Evolutionary conservation across 768 basidiomycete genomes (phyloP).

Genomic region (Phanerodontia chrysosporium): DNA sequence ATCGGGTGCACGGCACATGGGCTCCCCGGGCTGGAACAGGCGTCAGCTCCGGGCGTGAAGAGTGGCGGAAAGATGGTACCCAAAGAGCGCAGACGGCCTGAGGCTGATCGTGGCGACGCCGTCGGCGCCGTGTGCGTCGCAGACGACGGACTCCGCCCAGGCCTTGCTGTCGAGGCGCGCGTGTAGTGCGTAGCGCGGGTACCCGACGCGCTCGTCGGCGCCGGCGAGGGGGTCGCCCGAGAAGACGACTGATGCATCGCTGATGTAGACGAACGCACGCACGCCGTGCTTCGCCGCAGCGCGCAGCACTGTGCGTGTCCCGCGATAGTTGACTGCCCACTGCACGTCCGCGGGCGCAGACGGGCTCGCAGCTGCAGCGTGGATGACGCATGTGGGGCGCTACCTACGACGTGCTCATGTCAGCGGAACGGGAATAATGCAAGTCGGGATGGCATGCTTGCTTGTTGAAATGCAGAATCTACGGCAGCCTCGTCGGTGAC

Average conservation of each 20-base stretch:
- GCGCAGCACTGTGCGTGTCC: conserved; percentile 42
- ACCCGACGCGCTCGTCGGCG: conserved; percentile 42
- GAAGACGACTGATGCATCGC: conserved; percentile 47
- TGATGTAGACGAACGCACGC: conserved; percentile 48
- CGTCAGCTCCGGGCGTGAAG: too few species aligned
- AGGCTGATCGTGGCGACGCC: conserved; percentile 41
- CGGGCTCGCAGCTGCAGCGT: neutral
- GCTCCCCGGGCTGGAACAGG: neutral
- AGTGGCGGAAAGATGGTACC: too few species aligned
- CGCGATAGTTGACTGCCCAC: conserved; percentile 45
- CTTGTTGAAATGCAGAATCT: neutral
- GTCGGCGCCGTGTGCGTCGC: conserved; percentile 38
- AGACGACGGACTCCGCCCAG: conserved; percentile 43
- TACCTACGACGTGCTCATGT: neutral
- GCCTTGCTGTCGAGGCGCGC: conserved; percentile 54
- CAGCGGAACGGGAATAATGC: neutral
- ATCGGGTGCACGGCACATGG: neutral
- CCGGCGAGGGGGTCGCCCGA: conserved; percentile 40
- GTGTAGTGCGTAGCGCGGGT: conserved; percentile 38
- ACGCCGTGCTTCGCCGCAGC: conserved; percentile 38
- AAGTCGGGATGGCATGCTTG: neutral
- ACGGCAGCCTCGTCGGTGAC: neutral
- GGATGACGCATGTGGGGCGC: neutral
- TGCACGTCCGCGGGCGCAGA: neutral
- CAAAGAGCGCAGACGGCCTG: too few species aligned